Evolutionary conservation across 192 early-diverging fungal species (phyloP).

Genomic region (Backusella morwellensis): DNA sequence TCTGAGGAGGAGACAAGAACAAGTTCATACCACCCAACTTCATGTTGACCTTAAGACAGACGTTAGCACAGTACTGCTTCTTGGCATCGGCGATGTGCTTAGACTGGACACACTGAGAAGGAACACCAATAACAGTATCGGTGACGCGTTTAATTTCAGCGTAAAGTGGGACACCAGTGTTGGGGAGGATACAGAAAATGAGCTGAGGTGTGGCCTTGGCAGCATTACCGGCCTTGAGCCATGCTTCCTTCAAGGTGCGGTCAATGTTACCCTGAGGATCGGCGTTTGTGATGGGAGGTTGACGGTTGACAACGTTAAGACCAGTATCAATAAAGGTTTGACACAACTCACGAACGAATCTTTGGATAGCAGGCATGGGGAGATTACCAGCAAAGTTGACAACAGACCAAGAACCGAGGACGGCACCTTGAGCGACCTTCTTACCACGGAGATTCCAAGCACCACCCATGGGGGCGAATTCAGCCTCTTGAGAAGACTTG

Average conservation of each 20-base stretch:
- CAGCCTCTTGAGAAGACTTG: constrained; percentile 39
- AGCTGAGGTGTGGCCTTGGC: constrained; percentile 72
- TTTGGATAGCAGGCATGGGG: constrained; percentile 52
- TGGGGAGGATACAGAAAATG: constrained; percentile 78
- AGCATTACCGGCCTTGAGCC: constrained; percentile 63
- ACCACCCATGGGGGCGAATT: constrained; percentile 62
- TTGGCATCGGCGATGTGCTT: constrained; percentile 74
- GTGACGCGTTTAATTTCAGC: constrained; percentile 82
- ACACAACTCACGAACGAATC: constrained; percentile 72
- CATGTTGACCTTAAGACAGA: constrained; percentile 90
- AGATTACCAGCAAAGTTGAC: constrained; percentile 65
- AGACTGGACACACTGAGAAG: constrained; percentile 88
- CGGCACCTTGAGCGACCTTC: constrained; percentile 69
- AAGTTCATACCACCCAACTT: constrained; percentile 92
- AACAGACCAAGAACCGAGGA: constrained; percentile 77
- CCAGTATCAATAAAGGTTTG: constrained; percentile 58
- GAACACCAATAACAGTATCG: constrained; percentile 85
- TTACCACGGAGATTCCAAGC: constrained; percentile 85
- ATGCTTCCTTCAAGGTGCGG: constrained; percentile 66
- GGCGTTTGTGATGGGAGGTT: constrained; percentile 44
- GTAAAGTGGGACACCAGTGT: constrained; percentile 78
- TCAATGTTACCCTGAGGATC: constrained; percentile 66
- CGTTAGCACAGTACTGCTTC: constrained; percentile 92
- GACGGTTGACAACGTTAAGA: constrained; percentile 49
- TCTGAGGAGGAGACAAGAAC: constrained; percentile 52